phyloP scores from a whole-genome alignment of 2,329 filamentous ascomycete species.

The Hymenoscyphus albidus region DNA sequence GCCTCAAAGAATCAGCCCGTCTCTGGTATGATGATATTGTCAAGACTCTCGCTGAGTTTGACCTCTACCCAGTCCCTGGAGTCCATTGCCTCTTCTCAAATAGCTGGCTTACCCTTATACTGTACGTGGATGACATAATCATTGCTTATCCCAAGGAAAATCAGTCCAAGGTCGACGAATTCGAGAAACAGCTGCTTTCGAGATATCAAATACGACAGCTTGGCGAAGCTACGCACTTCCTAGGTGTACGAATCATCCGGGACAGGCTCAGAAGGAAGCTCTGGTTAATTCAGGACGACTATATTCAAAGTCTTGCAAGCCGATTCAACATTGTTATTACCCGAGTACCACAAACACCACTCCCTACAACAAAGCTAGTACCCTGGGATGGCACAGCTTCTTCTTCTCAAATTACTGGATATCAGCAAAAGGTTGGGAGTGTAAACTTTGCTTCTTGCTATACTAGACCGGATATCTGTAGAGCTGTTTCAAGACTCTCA shows the following conservation, averaged over 20 bases:
- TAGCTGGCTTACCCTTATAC: neutral
- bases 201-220: neutral
- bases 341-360: neutral
- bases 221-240: neutral
- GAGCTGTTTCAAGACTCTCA: neutral
- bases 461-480: neutral
- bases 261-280: neutral
- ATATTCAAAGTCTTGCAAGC: neutral
- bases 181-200: neutral
- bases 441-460: neutral
- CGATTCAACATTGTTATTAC: no score
- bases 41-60: neutral
- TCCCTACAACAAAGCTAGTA: neutral
- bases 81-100: neutral
- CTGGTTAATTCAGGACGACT: neutral
- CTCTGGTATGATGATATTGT: neutral
- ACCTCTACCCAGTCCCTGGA: neutral
- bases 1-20: neutral
- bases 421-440: neutral
- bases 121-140: neutral
- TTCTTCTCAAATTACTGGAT: neutral
- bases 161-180: neutral
- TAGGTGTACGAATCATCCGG: neutral
- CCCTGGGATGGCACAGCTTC: neutral
- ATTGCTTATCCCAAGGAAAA: neutral